These are phyloP conservation scores for Xylariales sp. DNA, from an alignment of 2,329 filamentous ascomycete species.

Conservation along the genomic window DNA sequence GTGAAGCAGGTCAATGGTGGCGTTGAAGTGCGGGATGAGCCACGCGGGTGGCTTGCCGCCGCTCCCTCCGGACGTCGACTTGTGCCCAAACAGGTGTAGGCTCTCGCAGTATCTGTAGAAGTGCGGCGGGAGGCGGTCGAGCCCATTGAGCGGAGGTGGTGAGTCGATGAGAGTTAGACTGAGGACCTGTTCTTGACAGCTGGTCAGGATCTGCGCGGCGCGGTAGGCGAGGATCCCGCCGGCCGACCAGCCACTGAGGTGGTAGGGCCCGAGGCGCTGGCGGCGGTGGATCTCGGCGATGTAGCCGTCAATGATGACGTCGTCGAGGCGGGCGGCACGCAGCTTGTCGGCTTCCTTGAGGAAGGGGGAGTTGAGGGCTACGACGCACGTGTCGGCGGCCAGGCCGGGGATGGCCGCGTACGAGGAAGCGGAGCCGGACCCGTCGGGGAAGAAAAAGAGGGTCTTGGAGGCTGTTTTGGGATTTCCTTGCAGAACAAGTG, in stretches of 20 bases:
- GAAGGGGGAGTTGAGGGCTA: conserved; percentile 37
- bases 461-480: background rate
- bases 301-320: conserved; percentile 31
- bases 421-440: conserved; percentile 35
- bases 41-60: background rate
- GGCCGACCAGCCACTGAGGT: conserved; percentile 49
- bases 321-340: conserved; percentile 29
- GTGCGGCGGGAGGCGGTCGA: conserved; percentile 42
- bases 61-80: background rate
- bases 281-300: conserved; percentile 40
- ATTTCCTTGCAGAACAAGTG: conserved; percentile 1
- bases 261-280: conserved; percentile 42
- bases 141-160: conserved; percentile 35
- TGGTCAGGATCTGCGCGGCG: conserved; percentile 32
- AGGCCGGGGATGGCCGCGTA: conserved; percentile 32
- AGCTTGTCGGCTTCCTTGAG: conserved; percentile 24
- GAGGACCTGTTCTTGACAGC: conserved; percentile 31
- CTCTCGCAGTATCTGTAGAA: conserved; percentile 45
- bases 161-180: conserved; percentile 38
- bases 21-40: conserved; percentile 6
- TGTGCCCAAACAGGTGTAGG: conserved; percentile 36
- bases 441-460: conserved; percentile 41
- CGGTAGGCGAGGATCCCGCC: conserved; percentile 47
- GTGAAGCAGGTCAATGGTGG: background rate
- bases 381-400: conserved; percentile 25